These are phyloP conservation scores for Plasmodium falciparum DNA, from an alignment of 169 alveolate species.

Conservation along the genomic window DNA sequence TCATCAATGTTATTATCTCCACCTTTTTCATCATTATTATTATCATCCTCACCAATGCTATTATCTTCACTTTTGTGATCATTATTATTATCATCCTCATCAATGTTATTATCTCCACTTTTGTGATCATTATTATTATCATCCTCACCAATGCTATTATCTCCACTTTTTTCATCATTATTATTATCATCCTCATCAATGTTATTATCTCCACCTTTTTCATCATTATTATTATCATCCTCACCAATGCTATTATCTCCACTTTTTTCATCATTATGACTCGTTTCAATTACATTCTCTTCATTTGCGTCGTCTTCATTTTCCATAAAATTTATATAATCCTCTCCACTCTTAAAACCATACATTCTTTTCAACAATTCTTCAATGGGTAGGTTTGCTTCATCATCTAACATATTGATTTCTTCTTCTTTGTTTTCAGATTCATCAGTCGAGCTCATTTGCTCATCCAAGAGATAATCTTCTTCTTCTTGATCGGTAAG, in stretches of 20 bases:
- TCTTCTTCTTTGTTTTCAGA: constrained; percentile 41
- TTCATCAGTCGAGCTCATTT: constrained; percentile 43
- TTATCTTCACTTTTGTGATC: constrained; percentile 8
- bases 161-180: background rate
- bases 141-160: constrained; percentile 5
- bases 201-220: constrained; percentile 11
- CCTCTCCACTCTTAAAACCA: constrained; percentile 24
- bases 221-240: constrained; percentile 5
- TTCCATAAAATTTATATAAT: constrained; percentile 28
- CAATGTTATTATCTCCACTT: background rate
- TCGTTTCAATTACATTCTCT: constrained; percentile 18
- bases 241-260: constrained; percentile 13
- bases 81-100: background rate
- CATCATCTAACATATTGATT: constrained; percentile 45
- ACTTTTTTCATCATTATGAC: background rate
- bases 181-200: constrained; percentile 15
- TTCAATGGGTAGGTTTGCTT: constrained; percentile 38
- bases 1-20: background rate
- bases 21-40: constrained; percentile 1
- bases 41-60: background rate
- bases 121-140: constrained; percentile 3
- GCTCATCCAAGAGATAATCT: constrained; percentile 33
- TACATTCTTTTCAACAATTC: constrained; percentile 35
- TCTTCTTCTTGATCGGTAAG: constrained; percentile 53
- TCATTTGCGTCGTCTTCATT: constrained; percentile 10